Percentiles rank a stretch among this genome's conserved stretches.
Conservation (phyloP, 129 eudicot species). For the Helianthus tuberosus region DNA sequence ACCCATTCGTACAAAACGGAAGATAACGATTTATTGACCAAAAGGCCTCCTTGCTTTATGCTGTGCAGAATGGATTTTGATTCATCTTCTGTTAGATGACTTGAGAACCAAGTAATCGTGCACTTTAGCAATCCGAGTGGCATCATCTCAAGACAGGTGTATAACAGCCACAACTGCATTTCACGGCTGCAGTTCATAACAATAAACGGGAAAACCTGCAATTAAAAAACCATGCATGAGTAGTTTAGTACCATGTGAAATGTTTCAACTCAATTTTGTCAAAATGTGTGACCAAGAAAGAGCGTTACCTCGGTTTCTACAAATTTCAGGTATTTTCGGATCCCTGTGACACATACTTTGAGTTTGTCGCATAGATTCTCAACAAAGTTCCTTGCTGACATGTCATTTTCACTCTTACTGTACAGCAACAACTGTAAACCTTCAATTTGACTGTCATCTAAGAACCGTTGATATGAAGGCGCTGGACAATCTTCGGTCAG, state of each 20-base stretch:
- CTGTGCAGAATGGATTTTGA: slow-evolving; percentile 53
- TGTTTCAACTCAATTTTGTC: not conserved
- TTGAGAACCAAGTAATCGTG: slow-evolving; percentile 77
- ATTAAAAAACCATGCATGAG: slow-evolving; percentile 22
- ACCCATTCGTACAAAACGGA: slow-evolving; percentile 78
- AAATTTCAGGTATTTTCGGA: slow-evolving; percentile 52
- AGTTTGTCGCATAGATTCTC: slow-evolving; percentile 57
- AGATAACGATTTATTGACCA: slow-evolving; percentile 46
- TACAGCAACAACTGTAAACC: slow-evolving; percentile 58
- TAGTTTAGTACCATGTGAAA: not conserved
- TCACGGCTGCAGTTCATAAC: slow-evolving; percentile 57
- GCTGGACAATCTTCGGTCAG: slow-evolving; percentile 40
- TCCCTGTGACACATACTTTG: slow-evolving; percentile 42
- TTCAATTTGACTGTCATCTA: slow-evolving; percentile 70
- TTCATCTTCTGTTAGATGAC: slow-evolving; percentile 69
- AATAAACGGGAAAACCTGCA: slow-evolving; percentile 78
- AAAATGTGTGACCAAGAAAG: slow-evolving; percentile 14
- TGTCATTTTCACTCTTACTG: slow-evolving; percentile 37
- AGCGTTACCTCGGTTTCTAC: slow-evolving; percentile 70
- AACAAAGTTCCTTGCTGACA: slow-evolving; percentile 37
- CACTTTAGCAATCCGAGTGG: slow-evolving; percentile 92
- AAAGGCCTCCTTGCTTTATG: slow-evolving; percentile 50
- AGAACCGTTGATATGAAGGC: slow-evolving; percentile 43
- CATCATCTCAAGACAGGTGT: slow-evolving; percentile 64
- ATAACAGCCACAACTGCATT: slow-evolving; percentile 63